Conservation (phyloP, 306 rosid species). For the Vigna unguiculata region DNA sequence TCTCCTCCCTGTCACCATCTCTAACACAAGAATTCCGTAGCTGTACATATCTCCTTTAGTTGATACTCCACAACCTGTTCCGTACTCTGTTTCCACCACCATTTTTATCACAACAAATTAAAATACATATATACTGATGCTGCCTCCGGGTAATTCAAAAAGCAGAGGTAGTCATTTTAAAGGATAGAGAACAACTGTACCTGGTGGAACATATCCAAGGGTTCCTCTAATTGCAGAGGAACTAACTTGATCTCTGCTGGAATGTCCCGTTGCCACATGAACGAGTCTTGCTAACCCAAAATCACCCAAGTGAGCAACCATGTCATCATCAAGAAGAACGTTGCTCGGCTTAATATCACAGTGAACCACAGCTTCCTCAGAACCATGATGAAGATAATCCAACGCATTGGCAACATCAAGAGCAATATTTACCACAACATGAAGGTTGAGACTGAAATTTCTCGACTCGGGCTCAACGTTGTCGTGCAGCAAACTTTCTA, state of each 20-base stretch:
- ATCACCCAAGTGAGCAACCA: conserved; percentile 53
- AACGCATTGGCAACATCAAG: conserved; percentile 54
- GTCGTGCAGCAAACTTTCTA: conserved; percentile 40
- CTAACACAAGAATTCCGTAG: conserved; percentile 43
- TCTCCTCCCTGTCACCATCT: conserved; percentile 42
- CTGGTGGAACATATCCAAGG: conserved; percentile 52
- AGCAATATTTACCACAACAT: conserved; percentile 44
- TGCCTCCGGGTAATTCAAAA: too few species aligned
- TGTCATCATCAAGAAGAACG: conserved; percentile 48
- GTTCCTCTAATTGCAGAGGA: conserved; percentile 45
- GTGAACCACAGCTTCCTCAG: conserved; percentile 45
- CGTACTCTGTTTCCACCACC: conserved; percentile 40
- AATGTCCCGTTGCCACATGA: not conserved
- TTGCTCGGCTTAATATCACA: conserved; percentile 64
- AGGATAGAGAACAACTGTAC: conserved; percentile 2
- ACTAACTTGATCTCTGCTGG: conserved; percentile 20
- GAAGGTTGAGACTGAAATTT: conserved; percentile 17
- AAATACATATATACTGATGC: too few species aligned
- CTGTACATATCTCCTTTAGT: conserved; percentile 50
- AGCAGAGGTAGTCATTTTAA: not conserved
- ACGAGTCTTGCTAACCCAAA: conserved; percentile 59
- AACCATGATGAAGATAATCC: conserved; percentile 55
- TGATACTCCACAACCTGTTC: conserved; percentile 22
- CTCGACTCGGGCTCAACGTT: too few species aligned
- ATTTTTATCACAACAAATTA: not conserved